Evolutionary conservation across 164 flowering plant genomes (phyloP).

Genomic region (Chimonanthus praecox): DNA sequence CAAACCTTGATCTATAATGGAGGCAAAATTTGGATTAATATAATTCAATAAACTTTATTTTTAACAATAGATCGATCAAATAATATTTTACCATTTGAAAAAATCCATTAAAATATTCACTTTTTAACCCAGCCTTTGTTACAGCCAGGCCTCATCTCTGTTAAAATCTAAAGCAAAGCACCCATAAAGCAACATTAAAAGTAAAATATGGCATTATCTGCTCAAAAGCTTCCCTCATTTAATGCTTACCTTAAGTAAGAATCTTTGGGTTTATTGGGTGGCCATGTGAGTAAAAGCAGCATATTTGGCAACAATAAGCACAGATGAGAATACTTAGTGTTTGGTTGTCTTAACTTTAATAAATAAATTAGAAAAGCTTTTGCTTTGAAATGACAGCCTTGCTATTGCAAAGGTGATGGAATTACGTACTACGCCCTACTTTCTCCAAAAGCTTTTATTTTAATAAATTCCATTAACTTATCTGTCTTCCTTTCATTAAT

Average conservation of each 20-base stretch:
- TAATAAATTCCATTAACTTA: no score
- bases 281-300: conserved; percentile 65
- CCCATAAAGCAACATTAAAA: conserved; percentile 41
- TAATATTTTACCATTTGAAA: no score
- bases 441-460: conserved; percentile 44
- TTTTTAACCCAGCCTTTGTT: no score
- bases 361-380: conserved; percentile 36
- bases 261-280: conserved; percentile 44
- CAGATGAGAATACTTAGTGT: conserved; percentile 13
- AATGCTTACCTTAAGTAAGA: conserved; percentile 51
- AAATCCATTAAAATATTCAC: no score
- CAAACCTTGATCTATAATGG: no score
- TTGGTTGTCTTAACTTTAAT: conserved; percentile 31
- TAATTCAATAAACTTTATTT: no score
- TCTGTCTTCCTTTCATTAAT: no score
- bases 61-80: no score
- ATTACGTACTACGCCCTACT: conserved; percentile 61
- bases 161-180: conserved; percentile 42
- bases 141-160: conserved; percentile 14
- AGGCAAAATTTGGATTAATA: no score
- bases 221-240: conserved; percentile 61
- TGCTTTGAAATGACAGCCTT: conserved; percentile 79
- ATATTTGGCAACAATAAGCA: conserved; percentile 10
- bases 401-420: conserved; percentile 60
- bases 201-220: conserved; percentile 78